Conservation (phyloP, 2,329 filamentous ascomycete species). For the Penicillium paneum region DNA sequence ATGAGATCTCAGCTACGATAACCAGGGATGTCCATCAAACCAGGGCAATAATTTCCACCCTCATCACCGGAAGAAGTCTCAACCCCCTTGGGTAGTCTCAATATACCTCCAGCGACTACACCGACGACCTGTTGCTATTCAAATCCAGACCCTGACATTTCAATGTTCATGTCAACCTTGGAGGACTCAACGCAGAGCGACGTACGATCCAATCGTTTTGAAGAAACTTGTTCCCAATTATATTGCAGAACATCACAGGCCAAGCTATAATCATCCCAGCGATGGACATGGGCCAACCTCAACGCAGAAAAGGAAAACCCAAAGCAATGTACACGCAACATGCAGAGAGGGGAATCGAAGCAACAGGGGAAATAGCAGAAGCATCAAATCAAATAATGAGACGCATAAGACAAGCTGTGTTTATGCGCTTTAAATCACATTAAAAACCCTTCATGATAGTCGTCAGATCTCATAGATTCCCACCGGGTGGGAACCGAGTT, state of each 20-base stretch:
- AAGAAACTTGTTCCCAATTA: conserved; percentile 12
- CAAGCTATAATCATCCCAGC: conserved; percentile 13
- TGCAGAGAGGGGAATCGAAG: conserved; percentile 33
- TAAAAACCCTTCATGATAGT: conserved; percentile 18
- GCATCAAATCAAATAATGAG: conserved; percentile 15
- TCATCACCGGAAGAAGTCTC: neutral
- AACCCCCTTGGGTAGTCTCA: neutral
- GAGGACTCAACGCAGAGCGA: neutral
- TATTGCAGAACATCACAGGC: conserved; percentile 2
- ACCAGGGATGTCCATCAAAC: neutral
- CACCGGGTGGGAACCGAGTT: conserved; percentile 7
- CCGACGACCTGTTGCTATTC: neutral
- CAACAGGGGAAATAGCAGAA: conserved; percentile 15
- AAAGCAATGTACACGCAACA: conserved; percentile 23
- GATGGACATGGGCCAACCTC: conserved; percentile 8
- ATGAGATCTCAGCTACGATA: neutral
- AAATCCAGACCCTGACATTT: neutral
- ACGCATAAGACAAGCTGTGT: conserved; percentile 16
- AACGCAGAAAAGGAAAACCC: conserved; percentile 10
- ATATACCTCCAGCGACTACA: neutral
- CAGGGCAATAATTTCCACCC: neutral
- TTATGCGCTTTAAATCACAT: conserved; percentile 18
- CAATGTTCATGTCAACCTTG: neutral
- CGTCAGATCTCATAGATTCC: conserved; percentile 11
- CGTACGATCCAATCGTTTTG: neutral